Percentiles rank a stretch among this genome's conserved stretches.
Conservation (phyloP, 106 monocot genomes). For the Acorus gramineus region DNA sequence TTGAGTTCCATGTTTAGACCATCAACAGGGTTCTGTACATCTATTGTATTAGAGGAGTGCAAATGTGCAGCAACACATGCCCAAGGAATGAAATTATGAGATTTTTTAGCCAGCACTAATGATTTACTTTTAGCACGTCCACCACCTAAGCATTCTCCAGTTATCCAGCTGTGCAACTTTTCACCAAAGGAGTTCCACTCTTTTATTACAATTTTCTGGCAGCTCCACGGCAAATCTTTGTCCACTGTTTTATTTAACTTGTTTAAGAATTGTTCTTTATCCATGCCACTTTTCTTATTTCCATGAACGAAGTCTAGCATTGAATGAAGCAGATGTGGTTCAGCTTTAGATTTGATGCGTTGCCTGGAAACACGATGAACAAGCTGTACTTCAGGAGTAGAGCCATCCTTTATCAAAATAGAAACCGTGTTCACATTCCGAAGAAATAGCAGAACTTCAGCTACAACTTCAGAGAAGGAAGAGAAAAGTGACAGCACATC, state of each 20-base stretch:
- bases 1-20: constrained; percentile 7
- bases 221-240: constrained; percentile 76
- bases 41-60: constrained; percentile 29
- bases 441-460: constrained; percentile 82
- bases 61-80: constrained; percentile 85
- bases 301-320: constrained; percentile 80
- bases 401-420: constrained; percentile 69
- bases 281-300: constrained; percentile 41
- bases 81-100: constrained; percentile 89
- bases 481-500: constrained; percentile 74
- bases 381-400: constrained; percentile 59
- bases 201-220: constrained; percentile 57
- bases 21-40: constrained; percentile 25
- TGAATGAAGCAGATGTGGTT: constrained; percentile 43
- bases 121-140: constrained; percentile 64
- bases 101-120: constrained; percentile 29
- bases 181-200: constrained; percentile 35
- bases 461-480: constrained; percentile 69
- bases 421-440: constrained; percentile 58
- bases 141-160: constrained; percentile 85
- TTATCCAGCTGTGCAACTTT: constrained; percentile 58
- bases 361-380: constrained; percentile 64
- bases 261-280: constrained; percentile 62
- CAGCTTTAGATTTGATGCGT: constrained; percentile 25
- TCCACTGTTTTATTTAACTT: constrained; percentile 68